Evolutionary conservation across 805 yeast species (phyloP).

Genomic region (Hanseniaspora pseudoguilliermondii): DNA sequence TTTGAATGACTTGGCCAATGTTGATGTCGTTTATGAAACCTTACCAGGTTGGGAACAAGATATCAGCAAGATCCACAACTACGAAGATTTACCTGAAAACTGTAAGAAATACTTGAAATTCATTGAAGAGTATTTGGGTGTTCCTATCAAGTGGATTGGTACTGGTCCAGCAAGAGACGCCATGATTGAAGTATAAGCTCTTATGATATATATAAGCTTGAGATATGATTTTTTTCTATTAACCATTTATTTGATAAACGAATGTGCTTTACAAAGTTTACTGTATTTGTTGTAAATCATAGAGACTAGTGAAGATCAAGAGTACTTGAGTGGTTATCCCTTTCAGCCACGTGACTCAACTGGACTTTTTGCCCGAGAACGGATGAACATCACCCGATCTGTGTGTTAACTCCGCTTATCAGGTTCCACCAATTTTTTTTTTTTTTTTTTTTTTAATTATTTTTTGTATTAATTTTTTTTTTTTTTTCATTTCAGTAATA

Average conservation of each 20-base stretch:
- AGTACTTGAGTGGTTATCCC: no score
- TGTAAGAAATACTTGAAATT: conserved; percentile 73
- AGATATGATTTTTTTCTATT: no score
- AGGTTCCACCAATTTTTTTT: no score
- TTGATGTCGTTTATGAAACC: conserved; percentile 82
- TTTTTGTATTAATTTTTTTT: conserved; percentile 6
- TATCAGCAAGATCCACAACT: conserved; percentile 57
- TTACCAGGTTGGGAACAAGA: conserved; percentile 90
- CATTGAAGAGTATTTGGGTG: conserved; percentile 73
- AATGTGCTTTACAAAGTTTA: no score
- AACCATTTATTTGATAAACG: no score
- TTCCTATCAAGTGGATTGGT: conserved; percentile 93
- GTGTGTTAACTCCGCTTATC: no score
- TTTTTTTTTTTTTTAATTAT: not conserved
- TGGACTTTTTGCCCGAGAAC: no score
- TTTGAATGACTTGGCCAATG: conserved; percentile 64
- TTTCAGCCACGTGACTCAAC: no score
- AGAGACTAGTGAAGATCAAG: no score
- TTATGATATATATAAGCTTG: no score
- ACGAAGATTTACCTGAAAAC: conserved; percentile 71
- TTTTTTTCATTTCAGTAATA: conserved; percentile 7
- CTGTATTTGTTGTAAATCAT: no score
- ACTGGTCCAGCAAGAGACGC: conserved; percentile 95
- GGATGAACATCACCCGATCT: no score
- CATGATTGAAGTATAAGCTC: conserved; percentile 51